Evolutionary conservation across 108 stramenopile genomes (phyloP), one percentile per base, ranked within the genome.

Genomic region (Pseudonitzschia pungens): DNA sequence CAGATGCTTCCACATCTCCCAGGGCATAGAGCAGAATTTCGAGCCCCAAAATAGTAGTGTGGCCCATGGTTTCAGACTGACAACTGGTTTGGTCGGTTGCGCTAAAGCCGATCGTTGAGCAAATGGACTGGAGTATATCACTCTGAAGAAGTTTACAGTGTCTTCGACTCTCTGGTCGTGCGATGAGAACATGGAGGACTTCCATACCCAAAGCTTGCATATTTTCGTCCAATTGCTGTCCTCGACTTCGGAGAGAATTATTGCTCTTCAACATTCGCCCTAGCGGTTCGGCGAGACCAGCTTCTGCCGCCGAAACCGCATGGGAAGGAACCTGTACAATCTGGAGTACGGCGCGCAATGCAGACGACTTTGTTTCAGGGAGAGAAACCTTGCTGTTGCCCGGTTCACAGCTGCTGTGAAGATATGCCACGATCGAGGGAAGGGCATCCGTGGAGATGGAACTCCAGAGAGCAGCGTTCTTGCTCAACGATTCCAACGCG

Each of bases 311-410:
- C 3, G 84, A 51, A 24, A 83, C 76, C 10, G 87, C 85, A 70
- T 85, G 82, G 8, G 92, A 86, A 27, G 88, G 92, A 31, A 92
- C 77, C 62, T 81, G 74, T 16, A 89, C 83, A 18, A 91, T 81
- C 36, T 73, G 66, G 1, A 77, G 75, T 59, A 94, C 62, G 12
- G 85, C 83, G 22, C 83, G 86, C 45, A 94, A 69, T 31, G 87
- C 89, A 29, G 82, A 77, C 42, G 80, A 77, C 8, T 79, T 33
- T 10, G 83, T 73, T 31, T 75, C 76, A 75, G 75, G 54, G 18
- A 52, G 21, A 4, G 58, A 40, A 26, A 41, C 21, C 12, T 43
- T 52, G 22, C 28, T 42, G 24, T 36, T 50, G 28, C 70, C 36
- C 43, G 58, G 15, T 28, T 79, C 72, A 26, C 44, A 27, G 48